These are phyloP conservation scores for Chlorella variabilis DNA, from an alignment of 163 green algal species.

Conservation along the genomic window DNA sequence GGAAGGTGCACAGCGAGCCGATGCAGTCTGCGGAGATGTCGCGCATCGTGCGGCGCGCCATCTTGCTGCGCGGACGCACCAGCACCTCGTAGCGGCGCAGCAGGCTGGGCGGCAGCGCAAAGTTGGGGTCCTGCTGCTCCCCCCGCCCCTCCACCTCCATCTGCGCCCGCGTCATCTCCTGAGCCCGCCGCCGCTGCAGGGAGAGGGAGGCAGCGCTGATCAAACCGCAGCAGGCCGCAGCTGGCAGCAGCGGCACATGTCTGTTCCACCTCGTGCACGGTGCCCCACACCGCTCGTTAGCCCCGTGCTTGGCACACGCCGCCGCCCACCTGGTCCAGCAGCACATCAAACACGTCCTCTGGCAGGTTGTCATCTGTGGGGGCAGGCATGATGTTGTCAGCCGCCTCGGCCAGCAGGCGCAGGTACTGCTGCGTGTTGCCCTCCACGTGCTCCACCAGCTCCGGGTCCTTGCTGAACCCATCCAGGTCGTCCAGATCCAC, in stretches of 20 bases:
- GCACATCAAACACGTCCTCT: constrained; percentile 91
- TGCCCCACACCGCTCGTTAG: too few species aligned
- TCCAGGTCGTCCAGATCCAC: constrained; percentile 87
- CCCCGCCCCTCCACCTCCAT: constrained; percentile 42
- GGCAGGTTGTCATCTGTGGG: constrained; percentile 55
- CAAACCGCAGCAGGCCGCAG: not conserved
- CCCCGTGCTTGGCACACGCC: too few species aligned
- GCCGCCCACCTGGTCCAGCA: constrained; percentile 74
- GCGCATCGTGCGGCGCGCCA: constrained; percentile 54
- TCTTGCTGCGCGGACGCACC: constrained; percentile 63
- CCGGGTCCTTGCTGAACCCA: constrained; percentile 48
- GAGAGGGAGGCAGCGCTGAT: not conserved
- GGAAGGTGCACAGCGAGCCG: constrained; percentile 70
- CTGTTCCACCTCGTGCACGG: too few species aligned
- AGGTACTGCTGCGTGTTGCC: constrained; percentile 87
- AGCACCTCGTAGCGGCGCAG: constrained; percentile 86
- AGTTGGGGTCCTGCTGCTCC: constrained; percentile 30
- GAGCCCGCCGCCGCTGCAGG: constrained; percentile 38
- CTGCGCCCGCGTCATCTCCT: constrained; percentile 41
- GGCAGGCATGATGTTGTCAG: constrained; percentile 79
- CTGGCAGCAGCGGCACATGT: not conserved
- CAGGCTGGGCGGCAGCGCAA: constrained; percentile 79
- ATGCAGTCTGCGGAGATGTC: constrained; percentile 70
- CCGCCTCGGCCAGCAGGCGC: constrained; percentile 80
- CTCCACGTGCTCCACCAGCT: constrained; percentile 68